A percentile compares a stretch with the other conserved stretches of the same genome.
Conservation (phyloP, 2,329 filamentous ascomycete species). For the Lachnellula hyalina region DNA sequence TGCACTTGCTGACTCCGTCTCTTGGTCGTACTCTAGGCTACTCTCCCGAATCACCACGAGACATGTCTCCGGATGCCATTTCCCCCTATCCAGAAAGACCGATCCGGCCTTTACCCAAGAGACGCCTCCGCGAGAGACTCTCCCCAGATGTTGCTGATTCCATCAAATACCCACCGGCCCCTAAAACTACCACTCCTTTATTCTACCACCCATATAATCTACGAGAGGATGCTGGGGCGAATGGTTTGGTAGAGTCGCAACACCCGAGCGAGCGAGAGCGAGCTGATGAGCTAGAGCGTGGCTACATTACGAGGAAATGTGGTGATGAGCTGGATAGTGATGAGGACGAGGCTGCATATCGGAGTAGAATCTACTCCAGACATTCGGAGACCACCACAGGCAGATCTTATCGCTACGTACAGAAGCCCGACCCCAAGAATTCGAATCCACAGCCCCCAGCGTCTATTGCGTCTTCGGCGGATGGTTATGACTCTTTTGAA, state of each 20-base stretch:
- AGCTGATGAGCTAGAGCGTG: slow-evolving; percentile 28
- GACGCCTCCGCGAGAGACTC: slow-evolving; percentile 79
- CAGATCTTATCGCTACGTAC: slow-evolving; percentile 38
- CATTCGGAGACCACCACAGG: slow-evolving; percentile 43
- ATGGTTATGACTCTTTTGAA: slow-evolving; percentile 95
- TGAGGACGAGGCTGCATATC: slow-evolving; percentile 44
- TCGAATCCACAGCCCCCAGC: slow-evolving; percentile 51
- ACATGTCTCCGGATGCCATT: slow-evolving; percentile 67
- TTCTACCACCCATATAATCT: slow-evolving; percentile 61
- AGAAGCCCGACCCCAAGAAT: slow-evolving; percentile 43
- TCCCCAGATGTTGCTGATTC: slow-evolving; percentile 78
- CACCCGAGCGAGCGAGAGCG: slow-evolving; percentile 28
- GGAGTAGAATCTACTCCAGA: slow-evolving; percentile 38
- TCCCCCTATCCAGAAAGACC: slow-evolving; percentile 85
- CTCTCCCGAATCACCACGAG: slow-evolving; percentile 33
- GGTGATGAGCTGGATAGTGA: slow-evolving; percentile 55
- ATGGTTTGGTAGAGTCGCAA: slow-evolving; percentile 27
- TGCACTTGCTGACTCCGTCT: slow-evolving; percentile 14
- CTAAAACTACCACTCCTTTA: slow-evolving; percentile 64
- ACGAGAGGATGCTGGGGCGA: slow-evolving; percentile 31
- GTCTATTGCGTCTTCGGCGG: slow-evolving; percentile 65
- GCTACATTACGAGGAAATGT: slow-evolving; percentile 43
- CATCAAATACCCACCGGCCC: slow-evolving; percentile 75
- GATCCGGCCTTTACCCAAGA: slow-evolving; percentile 87
- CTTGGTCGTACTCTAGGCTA: slow-evolving; percentile 20